phyloP scores from a whole-genome alignment of 1,139 yeast species.

The Suhomyces taliae region DNA sequence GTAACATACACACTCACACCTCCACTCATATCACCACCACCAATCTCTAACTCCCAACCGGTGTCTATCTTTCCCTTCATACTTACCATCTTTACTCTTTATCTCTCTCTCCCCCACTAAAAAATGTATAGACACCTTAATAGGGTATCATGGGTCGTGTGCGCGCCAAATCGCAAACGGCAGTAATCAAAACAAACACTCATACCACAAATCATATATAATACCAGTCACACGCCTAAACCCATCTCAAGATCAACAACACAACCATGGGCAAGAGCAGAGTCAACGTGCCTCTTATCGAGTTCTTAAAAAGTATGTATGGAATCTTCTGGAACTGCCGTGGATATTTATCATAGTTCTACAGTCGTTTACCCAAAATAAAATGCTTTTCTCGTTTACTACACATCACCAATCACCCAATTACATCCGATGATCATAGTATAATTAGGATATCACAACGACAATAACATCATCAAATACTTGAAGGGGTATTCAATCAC shows the following conservation, averaged over 20 bases:
- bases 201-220: constrained; percentile 7
- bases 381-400: no score
- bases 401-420: no score
- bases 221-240: constrained; percentile 1
- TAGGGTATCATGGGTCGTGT: constrained; percentile 10
- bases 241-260: neutral
- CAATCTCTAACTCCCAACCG: neutral
- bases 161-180: constrained; percentile 10
- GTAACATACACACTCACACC: neutral
- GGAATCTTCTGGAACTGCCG: neutral
- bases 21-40: neutral
- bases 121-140: neutral
- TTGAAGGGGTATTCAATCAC: no score
- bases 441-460: no score
- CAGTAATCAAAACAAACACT: constrained; percentile 13
- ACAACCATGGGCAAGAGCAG: constrained; percentile 22
- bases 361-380: neutral
- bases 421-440: no score
- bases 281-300: constrained; percentile 38
- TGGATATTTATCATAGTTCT: no score
- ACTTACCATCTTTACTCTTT: constrained; percentile 3
- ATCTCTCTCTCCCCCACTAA: neutral
- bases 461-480: no score
- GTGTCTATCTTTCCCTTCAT: neutral
- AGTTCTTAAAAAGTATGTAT: constrained; percentile 46